phyloP scores from a whole-genome alignment of 1,139 yeast species.

The Kluyveromyces sp. region DNA sequence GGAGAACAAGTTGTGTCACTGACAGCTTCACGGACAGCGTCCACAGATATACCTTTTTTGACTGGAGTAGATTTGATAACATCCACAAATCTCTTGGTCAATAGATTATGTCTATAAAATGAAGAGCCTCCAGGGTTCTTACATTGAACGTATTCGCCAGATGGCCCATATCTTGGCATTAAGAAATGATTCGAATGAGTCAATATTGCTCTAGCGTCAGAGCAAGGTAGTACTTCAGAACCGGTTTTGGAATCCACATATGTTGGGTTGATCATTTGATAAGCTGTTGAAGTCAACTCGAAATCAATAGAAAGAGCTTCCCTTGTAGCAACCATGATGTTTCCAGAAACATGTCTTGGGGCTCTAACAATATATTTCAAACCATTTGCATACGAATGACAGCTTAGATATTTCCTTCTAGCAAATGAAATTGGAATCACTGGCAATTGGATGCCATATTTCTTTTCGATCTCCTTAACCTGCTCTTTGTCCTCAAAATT shows the following conservation, averaged over 20 bases:
- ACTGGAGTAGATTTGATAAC: background rate
- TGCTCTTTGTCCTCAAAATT: background rate
- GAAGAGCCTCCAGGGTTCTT: background rate
- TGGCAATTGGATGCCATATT: background rate
- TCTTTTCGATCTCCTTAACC: background rate
- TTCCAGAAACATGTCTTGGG: background rate
- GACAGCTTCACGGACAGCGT: background rate
- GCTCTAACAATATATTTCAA: background rate
- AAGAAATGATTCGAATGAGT: background rate
- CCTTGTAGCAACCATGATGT: background rate
- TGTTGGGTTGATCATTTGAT: background rate
- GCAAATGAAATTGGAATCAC: background rate
- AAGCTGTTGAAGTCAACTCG: background rate
- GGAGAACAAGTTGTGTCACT: background rate
- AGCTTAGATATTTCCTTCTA: background rate
- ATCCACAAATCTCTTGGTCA: background rate
- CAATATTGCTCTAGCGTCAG: background rate
- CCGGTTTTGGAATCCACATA: background rate
- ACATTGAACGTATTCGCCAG: background rate
- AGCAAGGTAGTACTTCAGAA: background rate
- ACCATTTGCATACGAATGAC: background rate
- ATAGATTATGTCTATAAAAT: background rate
- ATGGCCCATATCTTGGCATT: background rate
- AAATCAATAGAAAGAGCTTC: background rate
- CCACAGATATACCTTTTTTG: background rate